Percentiles rank a stretch among this genome's conserved stretches.
phyloP scores from a whole-genome alignment of 257 asterid species.

The Nicotiana sylvestris region DNA sequence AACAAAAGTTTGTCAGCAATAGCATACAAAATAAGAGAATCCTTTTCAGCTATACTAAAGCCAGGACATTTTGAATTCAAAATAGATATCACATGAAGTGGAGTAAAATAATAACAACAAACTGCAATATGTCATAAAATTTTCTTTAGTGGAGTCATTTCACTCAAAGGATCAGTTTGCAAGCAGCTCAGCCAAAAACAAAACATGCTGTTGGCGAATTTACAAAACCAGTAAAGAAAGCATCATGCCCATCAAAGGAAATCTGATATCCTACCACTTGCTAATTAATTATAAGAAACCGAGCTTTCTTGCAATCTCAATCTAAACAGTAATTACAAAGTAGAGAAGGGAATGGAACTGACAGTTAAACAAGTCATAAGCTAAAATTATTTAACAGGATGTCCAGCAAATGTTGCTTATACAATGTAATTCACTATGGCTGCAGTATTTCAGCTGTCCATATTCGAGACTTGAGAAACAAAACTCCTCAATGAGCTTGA shows the following conservation, averaged over 20 bases:
- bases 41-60: background rate
- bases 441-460: background rate
- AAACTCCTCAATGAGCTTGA: background rate
- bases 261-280: background rate
- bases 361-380: background rate
- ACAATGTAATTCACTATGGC: background rate
- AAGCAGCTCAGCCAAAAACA: background rate
- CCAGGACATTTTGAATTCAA: background rate
- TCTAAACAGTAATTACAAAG: background rate
- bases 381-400: background rate
- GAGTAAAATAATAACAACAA: background rate
- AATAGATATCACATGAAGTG: background rate
- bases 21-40: background rate
- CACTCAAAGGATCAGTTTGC: background rate
- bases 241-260: background rate
- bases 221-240: background rate
- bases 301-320: background rate
- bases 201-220: background rate
- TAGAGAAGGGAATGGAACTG: background rate
- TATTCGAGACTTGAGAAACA: background rate
- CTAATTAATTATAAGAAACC: background rate
- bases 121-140: background rate
- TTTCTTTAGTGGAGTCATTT: background rate
- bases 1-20: background rate
- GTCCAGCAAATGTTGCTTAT: background rate